phyloP scores from a whole-genome alignment of 2,329 filamentous ascomycete genomes.

The Rutstroemia sp. region DNA sequence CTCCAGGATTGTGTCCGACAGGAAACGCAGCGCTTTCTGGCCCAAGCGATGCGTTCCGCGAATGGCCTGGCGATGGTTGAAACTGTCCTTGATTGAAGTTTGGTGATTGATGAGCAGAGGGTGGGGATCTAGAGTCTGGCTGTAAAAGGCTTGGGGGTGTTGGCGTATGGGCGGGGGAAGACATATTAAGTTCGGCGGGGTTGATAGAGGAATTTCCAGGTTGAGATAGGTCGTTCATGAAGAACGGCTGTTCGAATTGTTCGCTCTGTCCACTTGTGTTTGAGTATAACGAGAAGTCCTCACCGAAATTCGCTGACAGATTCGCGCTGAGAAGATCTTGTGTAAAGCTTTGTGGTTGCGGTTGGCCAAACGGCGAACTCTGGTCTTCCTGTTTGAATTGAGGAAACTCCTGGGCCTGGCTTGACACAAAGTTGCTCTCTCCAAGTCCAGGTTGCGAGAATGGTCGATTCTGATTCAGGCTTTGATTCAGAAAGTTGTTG shows the following conservation, averaged over 20 bases:
- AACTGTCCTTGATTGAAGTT: conserved; percentile 27
- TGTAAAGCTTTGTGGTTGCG: conserved; percentile 40
- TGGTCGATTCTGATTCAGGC: conserved; percentile 32
- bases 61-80: conserved; percentile 27
- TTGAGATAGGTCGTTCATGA: conserved; percentile 43
- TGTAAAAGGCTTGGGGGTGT: conserved; percentile 27
- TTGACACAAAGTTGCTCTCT: conserved; percentile 20
- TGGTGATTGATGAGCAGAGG: conserved; percentile 28
- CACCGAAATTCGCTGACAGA: conserved; percentile 43
- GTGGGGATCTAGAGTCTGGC: conserved; percentile 27
- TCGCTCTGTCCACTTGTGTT: conserved; percentile 43
- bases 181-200: conserved; percentile 41
- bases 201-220: conserved; percentile 37
- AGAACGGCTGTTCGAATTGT: conserved; percentile 55
- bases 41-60: conserved; percentile 28
- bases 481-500: conserved; percentile 41
- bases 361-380: conserved; percentile 30
- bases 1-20: conserved; percentile 40
- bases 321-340: conserved; percentile 42
- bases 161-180: conserved; percentile 30
- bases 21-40: conserved; percentile 39
- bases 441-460: conserved; percentile 24
- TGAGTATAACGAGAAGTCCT: conserved; percentile 61
- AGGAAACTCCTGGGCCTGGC: conserved; percentile 25
- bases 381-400: conserved; percentile 28